Percentiles rank a stretch among this genome's conserved stretches.
phyloP scores from a whole-genome alignment of 306 rosid genomes.

The Vigna mungo region DNA sequence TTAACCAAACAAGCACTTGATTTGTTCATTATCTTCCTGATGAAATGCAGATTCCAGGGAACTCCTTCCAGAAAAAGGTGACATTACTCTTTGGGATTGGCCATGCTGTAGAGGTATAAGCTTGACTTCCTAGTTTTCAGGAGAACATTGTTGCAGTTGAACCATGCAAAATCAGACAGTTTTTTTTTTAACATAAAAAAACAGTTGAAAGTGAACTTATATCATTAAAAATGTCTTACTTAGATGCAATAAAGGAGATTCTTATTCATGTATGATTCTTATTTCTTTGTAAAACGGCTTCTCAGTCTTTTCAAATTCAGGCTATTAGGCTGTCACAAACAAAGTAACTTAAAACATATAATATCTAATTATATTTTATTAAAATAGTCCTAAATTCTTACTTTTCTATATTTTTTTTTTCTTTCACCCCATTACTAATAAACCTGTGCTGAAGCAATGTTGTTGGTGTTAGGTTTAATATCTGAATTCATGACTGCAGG shows the following conservation, averaged over 20 bases:
- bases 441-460: not conserved
- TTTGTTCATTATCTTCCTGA: conserved; percentile 37
- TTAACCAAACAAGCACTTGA: not conserved
- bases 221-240: conserved; percentile 18
- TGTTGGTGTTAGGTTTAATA: not conserved
- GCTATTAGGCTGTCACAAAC: not conserved
- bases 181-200: conserved; percentile 24
- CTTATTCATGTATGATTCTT: not conserved
- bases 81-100: conserved; percentile 82
- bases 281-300: conserved; percentile 7
- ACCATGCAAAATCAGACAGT: conserved; percentile 13
- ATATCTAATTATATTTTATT: no score
- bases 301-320: not conserved
- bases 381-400: not conserved
- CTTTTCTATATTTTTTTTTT: not conserved
- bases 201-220: conserved; percentile 37
- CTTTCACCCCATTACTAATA: not conserved
- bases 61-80: conserved; percentile 95
- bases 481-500: conserved; percentile 6
- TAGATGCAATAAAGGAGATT: conserved; percentile 12
- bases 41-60: conserved; percentile 85
- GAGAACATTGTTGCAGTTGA: conserved; percentile 17
- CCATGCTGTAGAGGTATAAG: conserved; percentile 78
- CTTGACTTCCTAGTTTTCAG: conserved; percentile 32
- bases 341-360: no score